A percentile compares a stretch with the other conserved stretches of the same genome.
Evolutionary conservation across 768 basidiomycete species (phyloP).

Genomic region (Boletus insuetus): DNA sequence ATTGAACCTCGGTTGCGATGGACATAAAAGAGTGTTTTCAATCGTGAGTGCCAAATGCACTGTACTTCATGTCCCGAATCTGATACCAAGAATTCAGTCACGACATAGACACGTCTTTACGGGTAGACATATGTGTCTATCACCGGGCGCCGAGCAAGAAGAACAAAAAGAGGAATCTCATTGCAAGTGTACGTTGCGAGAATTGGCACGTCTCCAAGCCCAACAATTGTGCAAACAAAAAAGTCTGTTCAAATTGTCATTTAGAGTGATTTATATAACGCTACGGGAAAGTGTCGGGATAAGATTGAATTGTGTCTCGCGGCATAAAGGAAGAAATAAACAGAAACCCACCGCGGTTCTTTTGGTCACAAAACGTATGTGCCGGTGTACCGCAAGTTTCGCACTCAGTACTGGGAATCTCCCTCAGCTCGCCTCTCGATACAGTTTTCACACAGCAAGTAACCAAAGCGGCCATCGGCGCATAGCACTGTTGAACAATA

Average conservation of each 20-base stretch:
- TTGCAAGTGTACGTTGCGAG: conserved; percentile 54
- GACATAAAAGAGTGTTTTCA: conserved; percentile 55
- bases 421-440: too few relatives aligned
- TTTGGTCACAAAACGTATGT: conserved; percentile 21
- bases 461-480: too few relatives aligned
- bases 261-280: conserved; percentile 4
- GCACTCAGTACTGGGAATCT: too few relatives aligned
- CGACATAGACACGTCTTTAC: conserved; percentile 37
- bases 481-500: too few relatives aligned
- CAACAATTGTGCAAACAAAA: conserved; percentile 33
- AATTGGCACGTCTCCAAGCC: conserved; percentile 49
- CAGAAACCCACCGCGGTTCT: conserved; percentile 1
- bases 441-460: too few relatives aligned
- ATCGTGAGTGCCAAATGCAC: conserved; percentile 42
- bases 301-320: conserved; percentile 36
- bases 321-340: conserved; percentile 13
- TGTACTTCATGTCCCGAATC: background rate
- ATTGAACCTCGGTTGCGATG: conserved; percentile 61
- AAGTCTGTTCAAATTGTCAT: conserved; percentile 34
- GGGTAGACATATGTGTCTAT: conserved; percentile 55
- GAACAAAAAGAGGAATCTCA: conserved; percentile 55
- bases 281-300: conserved; percentile 40
- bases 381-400: too few relatives aligned
- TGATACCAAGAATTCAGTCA: conserved; percentile 31
- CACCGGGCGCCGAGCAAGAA: conserved; percentile 60